A percentile compares a stretch with the other conserved stretches of the same genome.
These are phyloP conservation scores for Anastatica hierochuntica DNA, from an alignment of 345 rosid genomes.

Conservation along the genomic window DNA sequence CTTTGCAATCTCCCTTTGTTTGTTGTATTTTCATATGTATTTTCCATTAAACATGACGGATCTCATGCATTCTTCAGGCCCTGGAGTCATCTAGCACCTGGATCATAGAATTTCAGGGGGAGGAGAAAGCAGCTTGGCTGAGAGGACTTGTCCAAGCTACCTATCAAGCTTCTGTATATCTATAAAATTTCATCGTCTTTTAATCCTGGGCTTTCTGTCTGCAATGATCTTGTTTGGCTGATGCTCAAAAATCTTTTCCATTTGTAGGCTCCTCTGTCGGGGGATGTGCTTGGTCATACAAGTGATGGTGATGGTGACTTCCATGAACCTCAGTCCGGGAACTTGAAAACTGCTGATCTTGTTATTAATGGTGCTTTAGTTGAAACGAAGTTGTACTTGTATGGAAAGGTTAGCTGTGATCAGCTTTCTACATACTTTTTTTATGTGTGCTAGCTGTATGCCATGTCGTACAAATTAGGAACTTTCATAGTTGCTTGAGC, in stretches of 20 bases:
- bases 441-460: background rate
- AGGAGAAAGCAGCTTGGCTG: conserved; percentile 73
- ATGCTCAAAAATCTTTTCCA: conserved; percentile 4
- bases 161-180: conserved; percentile 86
- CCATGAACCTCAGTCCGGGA: conserved; percentile 36
- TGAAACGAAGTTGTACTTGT: conserved; percentile 66
- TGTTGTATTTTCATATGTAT: background rate
- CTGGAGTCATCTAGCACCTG: conserved; percentile 88
- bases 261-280: conserved; percentile 60
- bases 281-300: conserved; percentile 53
- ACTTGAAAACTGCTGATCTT: conserved; percentile 58
- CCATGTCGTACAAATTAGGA: background rate
- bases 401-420: conserved; percentile 58
- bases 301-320: conserved; percentile 29
- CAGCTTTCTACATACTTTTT: conserved; percentile 13
- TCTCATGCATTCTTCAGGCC: conserved; percentile 45
- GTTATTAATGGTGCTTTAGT: conserved; percentile 69
- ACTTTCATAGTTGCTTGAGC: conserved; percentile 1
- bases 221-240: conserved; percentile 4
- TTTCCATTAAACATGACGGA: background rate
- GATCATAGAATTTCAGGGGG: conserved; percentile 71
- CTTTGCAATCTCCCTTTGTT: conserved; percentile 3
- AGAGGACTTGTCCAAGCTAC: conserved; percentile 83
- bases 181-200: conserved; percentile 1
- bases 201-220: conserved; percentile 8